A percentile compares a stretch with the other conserved stretches of the same genome.
Conservation (phyloP, 176 grass and related monocot genomes). For the bread wheat (Triticum aestivum) region IWGSC_CS_RefSeq_v2.1 NC_057809.1:24871485-24871984, state of each 20-base stretch:
- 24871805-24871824: not conserved
- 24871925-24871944: not conserved
- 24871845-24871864: not conserved
- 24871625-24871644: constrained; percentile 3
- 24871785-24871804: not conserved
- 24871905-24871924: not conserved
- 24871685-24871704: not conserved
- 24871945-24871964: not conserved
- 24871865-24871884: not conserved
- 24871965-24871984: not conserved
- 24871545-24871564: not conserved
- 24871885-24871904: not conserved
- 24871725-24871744: not conserved
- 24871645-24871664: not conserved
- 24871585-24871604: not conserved
- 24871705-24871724: not conserved
- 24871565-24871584: constrained; percentile 20
- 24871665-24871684: not conserved
- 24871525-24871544: constrained; percentile 15
- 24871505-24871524: not conserved
- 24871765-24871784: not conserved
- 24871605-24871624: constrained; percentile 21
- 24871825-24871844: not conserved
- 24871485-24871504: not conserved
- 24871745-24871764: not conserved